Evolutionary conservation across 2,329 filamentous ascomycete species (phyloP).

Genomic region (Diaporthe citrichinensis): DNA sequence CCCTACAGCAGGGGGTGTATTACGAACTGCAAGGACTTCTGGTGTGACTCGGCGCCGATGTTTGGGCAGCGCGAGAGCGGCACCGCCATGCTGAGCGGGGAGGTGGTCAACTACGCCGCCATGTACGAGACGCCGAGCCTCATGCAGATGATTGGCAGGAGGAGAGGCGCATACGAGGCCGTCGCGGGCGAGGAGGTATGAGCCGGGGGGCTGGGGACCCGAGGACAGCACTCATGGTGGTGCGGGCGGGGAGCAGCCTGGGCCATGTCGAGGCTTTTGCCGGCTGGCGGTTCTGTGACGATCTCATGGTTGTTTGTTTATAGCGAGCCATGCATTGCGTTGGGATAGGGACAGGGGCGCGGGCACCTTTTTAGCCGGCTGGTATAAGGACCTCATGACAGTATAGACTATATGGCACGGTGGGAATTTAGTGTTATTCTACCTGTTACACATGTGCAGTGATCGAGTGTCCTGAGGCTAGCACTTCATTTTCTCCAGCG

Average conservation of each 20-base stretch:
- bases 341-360: neutral
- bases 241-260: neutral
- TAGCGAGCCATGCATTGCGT: constrained; percentile 39
- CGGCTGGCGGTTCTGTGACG: neutral
- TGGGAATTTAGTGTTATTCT: neutral
- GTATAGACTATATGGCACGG: constrained; percentile 29
- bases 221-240: neutral
- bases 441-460: neutral
- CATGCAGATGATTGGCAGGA: constrained; percentile 65
- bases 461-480: neutral
- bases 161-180: constrained; percentile 72
- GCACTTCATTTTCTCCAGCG: neutral
- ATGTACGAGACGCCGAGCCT: constrained; percentile 88
- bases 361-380: constrained; percentile 7
- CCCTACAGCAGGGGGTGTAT: constrained; percentile 87
- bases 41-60: constrained; percentile 88
- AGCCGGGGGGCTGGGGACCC: neutral
- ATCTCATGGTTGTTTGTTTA: constrained; percentile 33
- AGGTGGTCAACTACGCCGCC: constrained; percentile 85
- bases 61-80: constrained; percentile 84
- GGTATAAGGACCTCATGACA: constrained; percentile 10
- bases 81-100: constrained; percentile 81
- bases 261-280: neutral
- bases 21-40: constrained; percentile 96
- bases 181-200: constrained; percentile 71